These are phyloP conservation scores for Jasminum sambac DNA, from an alignment of 257 asterid genomes.

Conservation along the genomic window DNA sequence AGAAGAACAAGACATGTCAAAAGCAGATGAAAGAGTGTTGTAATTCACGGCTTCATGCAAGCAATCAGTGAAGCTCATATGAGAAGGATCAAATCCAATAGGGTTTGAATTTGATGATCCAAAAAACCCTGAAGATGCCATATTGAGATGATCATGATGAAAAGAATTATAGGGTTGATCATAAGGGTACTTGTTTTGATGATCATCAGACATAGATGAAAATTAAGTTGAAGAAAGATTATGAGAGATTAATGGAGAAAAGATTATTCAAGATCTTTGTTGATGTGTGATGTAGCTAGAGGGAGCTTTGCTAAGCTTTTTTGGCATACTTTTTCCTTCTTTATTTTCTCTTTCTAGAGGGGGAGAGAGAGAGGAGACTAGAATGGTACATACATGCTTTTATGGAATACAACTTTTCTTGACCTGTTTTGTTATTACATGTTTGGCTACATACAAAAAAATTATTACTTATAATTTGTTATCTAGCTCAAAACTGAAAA, in stretches of 20 bases:
- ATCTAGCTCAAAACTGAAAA: not conserved
- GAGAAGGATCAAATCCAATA: constrained; percentile 30
- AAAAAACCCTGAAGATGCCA: constrained; percentile 36
- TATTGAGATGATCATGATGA: constrained; percentile 38
- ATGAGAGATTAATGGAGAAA: constrained; percentile 2
- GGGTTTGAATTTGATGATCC: constrained; percentile 37
- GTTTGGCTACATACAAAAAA: not conserved
- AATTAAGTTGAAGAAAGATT: not conserved
- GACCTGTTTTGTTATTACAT: not conserved
- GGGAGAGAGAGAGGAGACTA: constrained; percentile 25
- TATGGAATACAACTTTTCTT: not conserved
- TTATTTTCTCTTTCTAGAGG: constrained; percentile 21
- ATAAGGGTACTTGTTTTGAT: constrained; percentile 20
- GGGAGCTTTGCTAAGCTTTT: constrained; percentile 34
- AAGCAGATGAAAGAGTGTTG: constrained; percentile 45
- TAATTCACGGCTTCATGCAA: constrained; percentile 53
- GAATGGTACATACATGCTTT: constrained; percentile 11
- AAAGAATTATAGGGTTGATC: constrained; percentile 29
- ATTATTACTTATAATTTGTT: not conserved
- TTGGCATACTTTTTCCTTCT: constrained; percentile 29
- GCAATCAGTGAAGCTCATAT: constrained; percentile 46
- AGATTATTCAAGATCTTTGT: constrained; percentile 27
- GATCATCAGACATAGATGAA: constrained; percentile 50
- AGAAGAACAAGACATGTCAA: constrained; percentile 38
- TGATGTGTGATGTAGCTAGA: constrained; percentile 26